Base-by-base conservation (phyloP, 169 alveolate genomes). In the Theileria annulata region DNA sequence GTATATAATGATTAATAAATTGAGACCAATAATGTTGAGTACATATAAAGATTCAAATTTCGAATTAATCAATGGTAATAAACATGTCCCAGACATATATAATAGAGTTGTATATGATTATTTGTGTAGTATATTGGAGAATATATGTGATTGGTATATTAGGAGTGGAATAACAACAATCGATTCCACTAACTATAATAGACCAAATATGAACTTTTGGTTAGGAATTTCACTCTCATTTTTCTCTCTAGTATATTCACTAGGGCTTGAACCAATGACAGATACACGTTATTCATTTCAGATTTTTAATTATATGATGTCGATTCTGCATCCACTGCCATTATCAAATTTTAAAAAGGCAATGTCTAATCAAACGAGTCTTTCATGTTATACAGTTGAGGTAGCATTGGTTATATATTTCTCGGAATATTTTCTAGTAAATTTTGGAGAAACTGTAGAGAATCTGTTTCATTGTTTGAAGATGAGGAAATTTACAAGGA, bases 201-300 rank as follows among this genome's bases (percentile, higher is more conserved):
- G 51, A 2, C 77, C 15, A 28, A 63, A 71, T 42, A 17, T 77
- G 25, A 62, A 71, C 33, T 68, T 70, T 12, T 82, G 89, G 89
- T 64, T 73, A 17, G 77, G 86, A n/a, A 69, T 82, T 2, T 75
- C 86, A 25, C 72, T 82, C 19, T 79, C 89, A 5, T 82, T 82
- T 42, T 82, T 82, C 33, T 56, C 73, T 4, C 76, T 82, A 28
- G 67, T 75, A 35, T 82, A 56, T 42, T 82, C 86, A 13, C 48
- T 77, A 59, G 89, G 89, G 3, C 30, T 75, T 27, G 84, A 82
- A 9, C 89, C 89, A 6, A 78, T 82, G 80, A 70, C 33, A 47
- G 69, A 82, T 49, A n/a, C 79, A 0, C 9, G 89, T 10, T 82
- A 82, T 56, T 80, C 89, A 17, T 33, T 48, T 30, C 89, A 74